Evolutionary conservation across 1,284 basidiomycete genomes (phyloP), one percentile per base, ranked within the genome.

Genomic region (Ustilago lituana): DNA sequence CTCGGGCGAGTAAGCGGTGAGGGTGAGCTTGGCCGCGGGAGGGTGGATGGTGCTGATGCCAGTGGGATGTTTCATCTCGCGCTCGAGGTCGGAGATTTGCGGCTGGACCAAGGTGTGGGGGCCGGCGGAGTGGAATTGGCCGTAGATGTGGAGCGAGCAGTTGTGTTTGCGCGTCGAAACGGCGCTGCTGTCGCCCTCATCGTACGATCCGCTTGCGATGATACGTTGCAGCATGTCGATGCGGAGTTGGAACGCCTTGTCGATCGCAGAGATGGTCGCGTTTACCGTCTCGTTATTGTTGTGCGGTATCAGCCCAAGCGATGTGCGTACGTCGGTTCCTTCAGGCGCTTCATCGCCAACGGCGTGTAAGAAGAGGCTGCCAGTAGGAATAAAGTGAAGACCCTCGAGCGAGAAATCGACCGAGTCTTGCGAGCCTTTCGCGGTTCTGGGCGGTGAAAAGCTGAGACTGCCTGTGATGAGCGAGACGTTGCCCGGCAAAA

Each of bases 111-210:
- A 53, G 5, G 29, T 19, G 2, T 39, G 12, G 1, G 48, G 17
- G 0, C 80, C 77, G 1, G 82, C 62, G 2, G 79, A 73, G 12
- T 41, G 19, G 7, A 83, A 59, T 7, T 77, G 66, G 1, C 67
- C 82, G 40, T 79, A 83, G 43, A 83, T 49, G 38, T 76, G 59
- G 19, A 83, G 79, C 22, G 77, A 71, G 52, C 82, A 83, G 24
- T 76, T 71, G 49, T 69, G 67, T 24, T 45, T 46, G 12, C n/a
- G 17, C 27, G 39, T 22, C 19, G 31, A 24, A 11, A 23, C n/a
- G 2, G 23, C 10, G 10, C 35, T 19, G 2, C 11, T 14, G 7
- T 49, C 39, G 29, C 29, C 46, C 8, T 35, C 26, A 3, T 72
- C 60, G 44, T 71, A 67, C 15, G 54, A 55, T n/a, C 66, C 62